Evolutionary conservation across 352 stramenopile genomes (phyloP).

Genomic region (Globisporangium uncinulatum): DNA sequence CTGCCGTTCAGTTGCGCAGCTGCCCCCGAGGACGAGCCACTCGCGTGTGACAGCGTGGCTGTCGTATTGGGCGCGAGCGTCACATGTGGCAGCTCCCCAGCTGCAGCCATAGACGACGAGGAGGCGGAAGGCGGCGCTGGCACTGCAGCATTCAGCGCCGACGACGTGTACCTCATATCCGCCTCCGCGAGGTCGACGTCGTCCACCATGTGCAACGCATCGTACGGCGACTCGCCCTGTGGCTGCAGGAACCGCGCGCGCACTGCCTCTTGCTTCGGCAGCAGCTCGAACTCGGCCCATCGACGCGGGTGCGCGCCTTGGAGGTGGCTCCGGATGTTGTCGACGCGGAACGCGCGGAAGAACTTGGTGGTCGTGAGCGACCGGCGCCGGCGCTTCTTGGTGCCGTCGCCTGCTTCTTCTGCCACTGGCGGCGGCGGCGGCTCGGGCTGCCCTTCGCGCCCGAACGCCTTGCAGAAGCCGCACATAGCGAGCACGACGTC

Average conservation of each 20-base stretch:
- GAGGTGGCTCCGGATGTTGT: conserved; percentile 85
- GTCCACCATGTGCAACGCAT: conserved; percentile 59
- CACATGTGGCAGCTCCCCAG: background rate
- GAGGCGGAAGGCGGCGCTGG: conserved; percentile 7
- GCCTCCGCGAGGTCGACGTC: conserved; percentile 64
- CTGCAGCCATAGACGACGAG: background rate
- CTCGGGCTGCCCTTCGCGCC: conserved; percentile 70
- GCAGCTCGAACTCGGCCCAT: conserved; percentile 74
- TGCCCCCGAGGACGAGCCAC: background rate
- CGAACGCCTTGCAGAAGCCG: conserved; percentile 81
- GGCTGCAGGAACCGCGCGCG: conserved; percentile 55
- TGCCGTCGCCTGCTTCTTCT: conserved; percentile 18
- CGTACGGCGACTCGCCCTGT: conserved; percentile 62
- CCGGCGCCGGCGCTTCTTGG: conserved; percentile 68
- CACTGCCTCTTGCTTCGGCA: conserved; percentile 68
- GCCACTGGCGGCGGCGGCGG: conserved; percentile 52
- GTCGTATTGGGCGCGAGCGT: background rate
- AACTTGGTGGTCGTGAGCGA: conserved; percentile 86
- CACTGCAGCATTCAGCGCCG: conserved; percentile 25
- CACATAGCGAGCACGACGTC: conserved; percentile 81
- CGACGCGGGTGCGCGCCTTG: conserved; percentile 66
- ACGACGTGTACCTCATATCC: conserved; percentile 56
- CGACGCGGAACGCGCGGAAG: conserved; percentile 77
- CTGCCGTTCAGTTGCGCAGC: background rate
- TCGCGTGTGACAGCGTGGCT: background rate